These are phyloP conservation scores for Coemansia sp. DNA, from an alignment of 192 early-diverging fungal species.

Conservation along the genomic window DNA sequence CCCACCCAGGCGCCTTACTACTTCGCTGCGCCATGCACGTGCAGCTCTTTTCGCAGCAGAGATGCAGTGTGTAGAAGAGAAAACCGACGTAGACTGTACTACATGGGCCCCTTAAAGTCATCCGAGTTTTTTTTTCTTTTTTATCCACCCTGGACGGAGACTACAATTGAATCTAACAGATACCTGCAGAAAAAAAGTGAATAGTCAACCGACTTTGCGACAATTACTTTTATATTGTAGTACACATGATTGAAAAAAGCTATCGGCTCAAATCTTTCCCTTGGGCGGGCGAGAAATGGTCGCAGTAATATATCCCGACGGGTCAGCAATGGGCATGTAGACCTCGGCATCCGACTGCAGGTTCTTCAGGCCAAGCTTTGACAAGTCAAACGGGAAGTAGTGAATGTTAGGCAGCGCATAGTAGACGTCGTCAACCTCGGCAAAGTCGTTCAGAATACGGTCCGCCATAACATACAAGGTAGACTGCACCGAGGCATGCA, in stretches of 20 bases:
- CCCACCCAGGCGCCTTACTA: not conserved
- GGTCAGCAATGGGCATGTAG: slow-evolving; percentile 71
- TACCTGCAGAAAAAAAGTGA: not conserved
- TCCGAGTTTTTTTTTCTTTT: not conserved
- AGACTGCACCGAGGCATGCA: slow-evolving; percentile 75
- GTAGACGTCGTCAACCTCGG: slow-evolving; percentile 57
- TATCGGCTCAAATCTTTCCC: slow-evolving; percentile 24
- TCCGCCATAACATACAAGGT: slow-evolving; percentile 78
- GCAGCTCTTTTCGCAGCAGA: not conserved
- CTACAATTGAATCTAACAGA: not conserved
- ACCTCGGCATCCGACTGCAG: slow-evolving; percentile 63
- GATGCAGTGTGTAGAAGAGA: not conserved
- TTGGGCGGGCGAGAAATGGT: slow-evolving; percentile 57
- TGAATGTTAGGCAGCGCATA: slow-evolving; percentile 80
- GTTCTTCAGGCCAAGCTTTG: slow-evolving; percentile 71
- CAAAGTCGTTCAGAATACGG: slow-evolving; percentile 59
- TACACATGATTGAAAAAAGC: slow-evolving; percentile 35
- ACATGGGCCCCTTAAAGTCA: not conserved
- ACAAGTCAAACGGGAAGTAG: slow-evolving; percentile 71
- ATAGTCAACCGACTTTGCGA: not conserved
- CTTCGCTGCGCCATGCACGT: slow-evolving; percentile 5
- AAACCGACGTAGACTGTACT: not conserved
- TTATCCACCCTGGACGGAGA: not conserved
- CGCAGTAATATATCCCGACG: slow-evolving; percentile 73
- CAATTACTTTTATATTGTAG: too few species aligned